Evolutionary conservation across 1,284 basidiomycete genomes (phyloP), one percentile per base, ranked within the genome.

Genomic region (Papiliotrema fonsecae): DNA sequence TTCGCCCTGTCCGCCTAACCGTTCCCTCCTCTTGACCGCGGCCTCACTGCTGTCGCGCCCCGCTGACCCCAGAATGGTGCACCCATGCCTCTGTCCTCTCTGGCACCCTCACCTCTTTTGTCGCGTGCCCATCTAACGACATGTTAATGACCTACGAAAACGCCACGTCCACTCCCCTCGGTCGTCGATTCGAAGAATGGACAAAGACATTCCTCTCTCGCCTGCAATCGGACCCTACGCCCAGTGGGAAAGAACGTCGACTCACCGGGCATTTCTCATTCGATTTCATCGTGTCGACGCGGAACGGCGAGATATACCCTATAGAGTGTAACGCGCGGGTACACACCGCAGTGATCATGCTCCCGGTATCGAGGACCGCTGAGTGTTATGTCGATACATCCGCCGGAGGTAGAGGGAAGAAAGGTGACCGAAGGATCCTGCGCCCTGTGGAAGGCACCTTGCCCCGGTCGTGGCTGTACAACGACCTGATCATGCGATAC

Each of bases 71-170:
- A 63, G 74, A 76, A 62, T 75, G 65, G 61, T 76, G 74, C 51
- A 75, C 74, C 6, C 75, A 76, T 55, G 71, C 73, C 6, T 72
- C 73, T 4, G 74, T 76, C 5, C 54, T 70, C 28, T 62, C 72
- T 19, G 73, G 73, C 26, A 52, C 63, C 31, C 55, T 76, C 47
- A 67, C 65, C n/a, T 72, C 74, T 4, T 76, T 76, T 55, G 72
- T 76, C 19, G 68, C 69, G 38, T 75, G 74, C 45, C 75, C 74
- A 0, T 72, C 70, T 31, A 75, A 73, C 58, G 74, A 76, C 57
- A 75, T 76, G 73, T 61, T 76, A 40, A 75, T 75, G 75, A 74
- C 73, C 0, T 76, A 76, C 53, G 66, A 69, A 44, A 62, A 71
- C 45, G 63, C 61, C 5, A 70, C 69, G 6, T 51, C 58, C 24